phyloP scores from a whole-genome alignment of 2,329 filamentous ascomycete species.

The Curvularia spicifera region DNA sequence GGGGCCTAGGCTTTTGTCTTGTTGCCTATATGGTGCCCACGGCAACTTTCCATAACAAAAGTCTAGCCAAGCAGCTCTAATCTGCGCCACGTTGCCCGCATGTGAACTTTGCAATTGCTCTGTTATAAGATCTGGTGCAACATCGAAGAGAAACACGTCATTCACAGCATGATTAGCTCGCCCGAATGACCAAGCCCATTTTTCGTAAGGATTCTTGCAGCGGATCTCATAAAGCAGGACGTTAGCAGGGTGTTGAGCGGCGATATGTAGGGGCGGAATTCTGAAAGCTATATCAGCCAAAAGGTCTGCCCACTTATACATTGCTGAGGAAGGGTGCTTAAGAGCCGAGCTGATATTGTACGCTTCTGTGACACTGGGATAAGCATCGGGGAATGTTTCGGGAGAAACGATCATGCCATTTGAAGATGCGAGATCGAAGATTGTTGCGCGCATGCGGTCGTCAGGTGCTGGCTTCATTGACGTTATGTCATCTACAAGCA shows the following conservation, averaged over 20 bases:
- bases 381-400: background rate
- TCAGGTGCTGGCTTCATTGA: background rate
- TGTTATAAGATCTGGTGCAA: background rate
- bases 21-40: background rate
- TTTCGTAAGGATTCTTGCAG: background rate
- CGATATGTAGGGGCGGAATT: background rate
- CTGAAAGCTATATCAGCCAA: background rate
- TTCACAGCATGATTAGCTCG: background rate
- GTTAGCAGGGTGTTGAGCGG: background rate
- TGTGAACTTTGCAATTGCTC: background rate
- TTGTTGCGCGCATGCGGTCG: background rate
- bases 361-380: background rate
- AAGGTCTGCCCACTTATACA: background rate
- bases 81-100: background rate
- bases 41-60: background rate
- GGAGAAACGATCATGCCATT: background rate
- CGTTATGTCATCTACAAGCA: background rate
- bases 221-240: background rate
- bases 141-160: background rate
- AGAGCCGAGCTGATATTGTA: background rate
- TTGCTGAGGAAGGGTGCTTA: background rate
- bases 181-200: background rate
- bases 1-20: background rate
- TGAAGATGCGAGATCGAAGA: background rate
- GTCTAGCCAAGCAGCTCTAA: background rate